Evolutionary conservation across 148 eudicot species (phyloP).

Genomic region (Dianthus caryophyllus): DNA sequence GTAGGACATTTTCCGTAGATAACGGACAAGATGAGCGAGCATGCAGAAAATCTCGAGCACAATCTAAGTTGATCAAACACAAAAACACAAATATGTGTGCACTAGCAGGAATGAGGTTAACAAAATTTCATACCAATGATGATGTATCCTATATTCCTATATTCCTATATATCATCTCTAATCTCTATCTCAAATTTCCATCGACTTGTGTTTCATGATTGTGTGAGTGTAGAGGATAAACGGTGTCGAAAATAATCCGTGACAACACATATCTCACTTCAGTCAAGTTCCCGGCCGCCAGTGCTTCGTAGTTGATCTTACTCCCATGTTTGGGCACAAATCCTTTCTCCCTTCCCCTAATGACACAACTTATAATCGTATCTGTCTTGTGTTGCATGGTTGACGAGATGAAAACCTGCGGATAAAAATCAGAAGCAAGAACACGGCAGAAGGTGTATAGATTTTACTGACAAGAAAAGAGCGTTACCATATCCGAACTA

Average conservation of each 20-base stretch:
- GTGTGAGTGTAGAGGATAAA: slow-evolving; percentile 26
- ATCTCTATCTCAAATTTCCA: not conserved
- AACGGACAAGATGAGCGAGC: too few relatives aligned
- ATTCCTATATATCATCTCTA: not conserved
- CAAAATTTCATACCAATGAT: too few relatives aligned
- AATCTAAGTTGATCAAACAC: too few relatives aligned
- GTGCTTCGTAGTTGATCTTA: slow-evolving; percentile 26
- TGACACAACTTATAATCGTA: slow-evolving; percentile 26
- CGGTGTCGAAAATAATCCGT: slow-evolving; percentile 28
- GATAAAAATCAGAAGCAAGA: not conserved
- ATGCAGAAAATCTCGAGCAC: too few relatives aligned
- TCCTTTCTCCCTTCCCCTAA: slow-evolving; percentile 24
- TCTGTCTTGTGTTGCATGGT: slow-evolving; percentile 25
- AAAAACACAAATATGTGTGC: too few relatives aligned
- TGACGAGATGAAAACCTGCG: slow-evolving; percentile 28
- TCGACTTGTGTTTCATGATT: not conserved
- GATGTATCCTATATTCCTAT: too few relatives aligned
- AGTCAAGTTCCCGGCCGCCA: slow-evolving; percentile 25
- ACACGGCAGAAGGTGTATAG: not conserved
- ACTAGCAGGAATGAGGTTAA: too few relatives aligned
- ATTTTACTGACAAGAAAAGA: not conserved
- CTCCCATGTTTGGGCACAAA: slow-evolving; percentile 19
- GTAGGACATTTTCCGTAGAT: too few relatives aligned
- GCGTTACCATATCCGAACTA: slow-evolving; percentile 21
- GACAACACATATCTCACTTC: slow-evolving; percentile 26